These are phyloP conservation scores for Actinomucor elegans DNA, from an alignment of 371 early-diverging fungal species.

Conservation along the genomic window DNA sequence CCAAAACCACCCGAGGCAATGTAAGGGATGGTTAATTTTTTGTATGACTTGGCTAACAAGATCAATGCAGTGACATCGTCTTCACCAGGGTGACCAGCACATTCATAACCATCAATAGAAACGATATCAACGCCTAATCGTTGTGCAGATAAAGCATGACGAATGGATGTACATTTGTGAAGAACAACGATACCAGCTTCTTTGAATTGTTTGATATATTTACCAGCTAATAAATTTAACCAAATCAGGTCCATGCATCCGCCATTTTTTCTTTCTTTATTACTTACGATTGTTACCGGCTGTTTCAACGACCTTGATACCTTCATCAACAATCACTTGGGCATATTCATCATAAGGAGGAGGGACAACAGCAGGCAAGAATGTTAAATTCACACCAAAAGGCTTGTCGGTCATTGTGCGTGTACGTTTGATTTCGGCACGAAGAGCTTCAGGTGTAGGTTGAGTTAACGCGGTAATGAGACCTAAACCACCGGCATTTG, in stretches of 20 bases:
- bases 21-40: constrained; percentile 62
- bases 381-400: constrained; percentile 79
- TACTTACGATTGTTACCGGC: constrained; percentile 67
- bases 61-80: constrained; percentile 76
- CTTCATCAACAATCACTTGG: constrained; percentile 72
- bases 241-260: too few relatives aligned
- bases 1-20: constrained; percentile 84
- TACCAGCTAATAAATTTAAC: constrained; percentile 44
- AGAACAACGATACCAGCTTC: constrained; percentile 70
- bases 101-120: constrained; percentile 81
- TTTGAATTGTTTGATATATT: constrained; percentile 75
- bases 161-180: constrained; percentile 79
- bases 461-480: constrained; percentile 86
- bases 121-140: constrained; percentile 62
- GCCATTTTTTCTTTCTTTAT: too few relatives aligned
- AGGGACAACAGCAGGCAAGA: constrained; percentile 65
- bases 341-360: constrained; percentile 81
- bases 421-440: constrained; percentile 72
- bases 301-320: constrained; percentile 80
- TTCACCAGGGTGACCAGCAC: constrained; percentile 86
- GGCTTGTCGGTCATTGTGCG: constrained; percentile 75
- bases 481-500: constrained; percentile 97
- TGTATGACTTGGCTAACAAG: constrained; percentile 73
- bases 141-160: constrained; percentile 72
- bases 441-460: constrained; percentile 81